A percentile compares a stretch with the other conserved stretches of the same genome.
phyloP scores from a whole-genome alignment of 169 alveolate genomes.

The Plasmodium yoelii region DNA sequence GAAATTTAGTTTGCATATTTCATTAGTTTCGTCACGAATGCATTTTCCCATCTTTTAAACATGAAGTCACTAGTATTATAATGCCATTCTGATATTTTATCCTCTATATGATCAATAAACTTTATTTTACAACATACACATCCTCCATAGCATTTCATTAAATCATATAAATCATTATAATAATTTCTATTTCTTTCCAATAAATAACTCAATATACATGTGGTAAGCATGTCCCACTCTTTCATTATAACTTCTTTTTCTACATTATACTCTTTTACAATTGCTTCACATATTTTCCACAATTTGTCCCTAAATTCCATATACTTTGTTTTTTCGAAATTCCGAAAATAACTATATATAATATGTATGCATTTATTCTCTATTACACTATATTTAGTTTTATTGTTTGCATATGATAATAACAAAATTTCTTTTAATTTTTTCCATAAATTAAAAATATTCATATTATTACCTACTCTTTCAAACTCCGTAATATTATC shows the following conservation, averaged over 20 bases:
- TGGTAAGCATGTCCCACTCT: not conserved
- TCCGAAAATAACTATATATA: not conserved
- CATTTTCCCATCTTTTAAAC: not conserved
- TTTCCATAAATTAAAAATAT: not conserved
- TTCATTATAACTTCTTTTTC: not conserved
- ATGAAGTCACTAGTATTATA: not conserved
- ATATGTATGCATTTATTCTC: not conserved
- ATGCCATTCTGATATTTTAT: not conserved
- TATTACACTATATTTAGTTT: not conserved
- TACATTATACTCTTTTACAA: not conserved
- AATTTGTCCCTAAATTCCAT: not conserved
- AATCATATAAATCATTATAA: not conserved
- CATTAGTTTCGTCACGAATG: not conserved
- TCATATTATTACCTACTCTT: not conserved
- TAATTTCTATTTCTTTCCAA: not conserved
- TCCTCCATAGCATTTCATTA: not conserved
- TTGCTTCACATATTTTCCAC: conserved; percentile 4
- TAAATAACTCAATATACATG: not conserved
- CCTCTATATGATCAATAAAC: not conserved
- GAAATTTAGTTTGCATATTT: not conserved
- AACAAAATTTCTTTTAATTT: not conserved
- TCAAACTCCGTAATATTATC: not conserved
- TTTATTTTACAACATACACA: not conserved
- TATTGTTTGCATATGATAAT: not conserved
- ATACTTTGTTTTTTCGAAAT: conserved; percentile 6